Evolutionary conservation across 805 yeast species (phyloP), one percentile per base, ranked within the genome.

Genomic region (Myxozyma monticola): DNA sequence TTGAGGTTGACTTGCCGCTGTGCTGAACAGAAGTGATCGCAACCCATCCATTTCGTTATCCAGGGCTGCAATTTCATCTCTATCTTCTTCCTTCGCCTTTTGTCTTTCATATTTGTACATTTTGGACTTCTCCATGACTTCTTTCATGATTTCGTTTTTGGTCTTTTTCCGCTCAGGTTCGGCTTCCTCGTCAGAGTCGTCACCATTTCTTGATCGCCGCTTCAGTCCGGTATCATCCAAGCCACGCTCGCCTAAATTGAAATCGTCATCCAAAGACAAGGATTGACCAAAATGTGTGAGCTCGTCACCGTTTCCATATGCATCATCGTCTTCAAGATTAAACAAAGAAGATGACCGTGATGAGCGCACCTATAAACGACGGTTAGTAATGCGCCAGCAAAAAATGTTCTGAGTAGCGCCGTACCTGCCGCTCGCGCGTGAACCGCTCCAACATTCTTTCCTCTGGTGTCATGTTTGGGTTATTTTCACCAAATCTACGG

Each of bases 401-500:
- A n/a, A n/a, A n/a, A n/a, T n/a, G n/a, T n/a, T n/a, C n/a, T n/a
- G n/a, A n/a, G n/a, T n/a, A n/a, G n/a, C n/a, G n/a, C n/a, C n/a
- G 45, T 15, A 76, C 62, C 66, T 88, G 95, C 65, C 86, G 77
- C 71, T 91, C 98, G 49, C 84, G 80, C 3, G 96, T 87, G 72
- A 88, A 93, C 72, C 99, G 82, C 65, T 85, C 96, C 70, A 93
- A 78, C 96, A 89, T 89, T 68, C 85, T 88, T 60, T 93, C 96
- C 68, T 93, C 98, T 10, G 82, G 82, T n/a, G 84, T 78, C 73
- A 93, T 63, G 41, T 73, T 68, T 6, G 73, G 67, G 67, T 88
- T 84, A 57, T 79, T 78, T 65, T 93, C 99, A 66, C 99, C 99
- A 68, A 93, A 91, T 70, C 65, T 80, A 59, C 89, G 77, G 72